Base-by-base conservation (phyloP, 768 basidiomycete species). In the Pilatotrama ljubarskyi region DNA sequence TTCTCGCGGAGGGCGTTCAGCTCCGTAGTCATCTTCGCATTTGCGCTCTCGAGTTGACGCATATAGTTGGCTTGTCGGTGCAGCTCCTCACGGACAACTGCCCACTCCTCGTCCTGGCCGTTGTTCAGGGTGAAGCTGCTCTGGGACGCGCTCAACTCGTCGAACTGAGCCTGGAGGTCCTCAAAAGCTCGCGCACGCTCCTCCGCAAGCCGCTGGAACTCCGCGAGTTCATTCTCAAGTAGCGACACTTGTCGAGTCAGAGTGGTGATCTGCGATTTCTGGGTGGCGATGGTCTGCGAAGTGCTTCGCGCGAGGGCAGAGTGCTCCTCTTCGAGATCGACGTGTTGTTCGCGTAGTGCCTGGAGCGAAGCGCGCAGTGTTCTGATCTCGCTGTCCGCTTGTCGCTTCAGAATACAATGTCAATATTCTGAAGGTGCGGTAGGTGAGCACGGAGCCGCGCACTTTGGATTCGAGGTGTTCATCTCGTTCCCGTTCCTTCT, bases 11-110 rank as follows among this genome's bases (percentile, higher is more conserved):
- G 76, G 11, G 76, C 63, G 6, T 70, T 70, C 15, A 91, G 65
- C 64, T 93, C 88, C 0, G 77, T 67, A 2, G 69, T 78, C 53
- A 90, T 72, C 60, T 78, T 81, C 1, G 80, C 72, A 61, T 91
- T 91, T 2, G 77, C 76, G 6, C 75, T 67, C 68, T 93, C 89
- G 0, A 92, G 74, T 0, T 75, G 77, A 0, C 83, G 82, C 46
- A 87, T 72, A 64, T 92, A 84, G 1, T 75, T 71, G 0, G 86
- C 81, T 62, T 90, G 90, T 1, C 84, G 82, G 44, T 84, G 80
- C 2, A 93, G 75, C 59, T 92, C 89, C 11, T 86, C 85, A 7
- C 85, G 76, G 0, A 93, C 80, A 14, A 92, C 74, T 0, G 67
- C 70, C 84, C 87, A 87, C 55, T 79, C 81, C 58, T 84, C 82